phyloP scores from a whole-genome alignment of 768 basidiomycete species.

The Erythrobasidium yunnanense region DNA sequence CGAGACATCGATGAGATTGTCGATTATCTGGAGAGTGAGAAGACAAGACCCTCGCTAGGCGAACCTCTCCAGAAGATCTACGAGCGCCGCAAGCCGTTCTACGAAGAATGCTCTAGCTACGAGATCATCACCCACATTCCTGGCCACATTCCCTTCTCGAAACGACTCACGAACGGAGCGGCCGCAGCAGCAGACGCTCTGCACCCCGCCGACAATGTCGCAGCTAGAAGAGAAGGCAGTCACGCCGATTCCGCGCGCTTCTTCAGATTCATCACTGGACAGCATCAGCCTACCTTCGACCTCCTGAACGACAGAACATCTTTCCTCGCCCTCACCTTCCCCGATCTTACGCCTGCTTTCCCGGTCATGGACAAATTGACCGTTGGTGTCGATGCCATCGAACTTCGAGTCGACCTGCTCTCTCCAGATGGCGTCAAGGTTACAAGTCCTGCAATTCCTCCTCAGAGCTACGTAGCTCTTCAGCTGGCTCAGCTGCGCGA shows the following conservation, averaged over 20 bases:
- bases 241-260: slow-evolving; percentile 62
- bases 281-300: slow-evolving; percentile 50
- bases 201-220: slow-evolving; percentile 40
- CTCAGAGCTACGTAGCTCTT: slow-evolving; percentile 59
- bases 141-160: slow-evolving; percentile 16
- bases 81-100: slow-evolving; percentile 74
- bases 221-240: not conserved
- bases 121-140: slow-evolving; percentile 67
- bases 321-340: slow-evolving; percentile 86
- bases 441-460: slow-evolving; percentile 52
- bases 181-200: not conserved
- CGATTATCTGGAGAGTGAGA: slow-evolving; percentile 63
- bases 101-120: slow-evolving; percentile 64
- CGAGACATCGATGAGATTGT: slow-evolving; percentile 64
- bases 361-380: slow-evolving; percentile 60
- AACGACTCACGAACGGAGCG: slow-evolving; percentile 29
- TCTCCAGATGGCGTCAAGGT: slow-evolving; percentile 46
- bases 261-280: slow-evolving; percentile 76
- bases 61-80: slow-evolving; percentile 78
- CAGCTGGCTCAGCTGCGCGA: slow-evolving; percentile 72
- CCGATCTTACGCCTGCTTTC: slow-evolving; percentile 65
- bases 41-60: slow-evolving; percentile 72
- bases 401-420: slow-evolving; percentile 85
- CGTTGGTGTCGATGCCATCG: slow-evolving; percentile 78
- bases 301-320: slow-evolving; percentile 54